These are phyloP conservation scores for Tylopilus subfusipes DNA, from an alignment of 768 basidiomycete species.

Conservation along the genomic window DNA sequence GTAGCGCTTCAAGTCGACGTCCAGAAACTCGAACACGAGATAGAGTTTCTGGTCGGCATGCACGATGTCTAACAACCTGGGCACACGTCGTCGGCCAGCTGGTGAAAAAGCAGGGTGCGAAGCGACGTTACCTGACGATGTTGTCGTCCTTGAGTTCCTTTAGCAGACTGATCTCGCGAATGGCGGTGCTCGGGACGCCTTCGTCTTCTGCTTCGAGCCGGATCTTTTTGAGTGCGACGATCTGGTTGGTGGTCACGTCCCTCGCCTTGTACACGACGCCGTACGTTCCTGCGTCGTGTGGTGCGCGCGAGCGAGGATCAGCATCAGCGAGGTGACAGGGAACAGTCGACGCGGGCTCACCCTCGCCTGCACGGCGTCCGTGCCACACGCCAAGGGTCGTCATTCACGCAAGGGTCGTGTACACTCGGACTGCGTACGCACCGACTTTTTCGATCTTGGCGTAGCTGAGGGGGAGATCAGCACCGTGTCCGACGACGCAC, in stretches of 20 bases:
- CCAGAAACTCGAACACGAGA: constrained; percentile 96
- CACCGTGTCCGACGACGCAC: constrained; percentile 3
- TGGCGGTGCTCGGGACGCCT: constrained; percentile 96
- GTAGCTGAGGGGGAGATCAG: constrained; percentile 59
- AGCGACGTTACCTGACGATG: constrained; percentile 72
- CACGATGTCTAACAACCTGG: constrained; percentile 90
- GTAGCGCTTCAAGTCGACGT: constrained; percentile 94
- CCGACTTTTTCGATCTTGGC: constrained; percentile 98
- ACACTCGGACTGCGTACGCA: constrained; percentile 44
- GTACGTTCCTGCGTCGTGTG: constrained; percentile 71
- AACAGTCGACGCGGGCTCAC: constrained; percentile 19
- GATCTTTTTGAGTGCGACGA: constrained; percentile 99
- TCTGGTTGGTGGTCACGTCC: constrained; percentile 70
- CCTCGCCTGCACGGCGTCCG: constrained; percentile 39
- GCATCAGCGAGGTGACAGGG: constrained; percentile 1
- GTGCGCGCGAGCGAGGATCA: background rate
- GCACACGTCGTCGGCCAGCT: too few species aligned
- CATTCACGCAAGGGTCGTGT: constrained; percentile 3
- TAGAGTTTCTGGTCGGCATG: constrained; percentile 97
- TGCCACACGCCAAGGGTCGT: constrained; percentile 19
- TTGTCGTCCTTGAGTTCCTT: constrained; percentile 97
- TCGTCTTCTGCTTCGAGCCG: constrained; percentile 97
- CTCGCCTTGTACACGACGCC: constrained; percentile 98
- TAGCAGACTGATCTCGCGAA: constrained; percentile 94
- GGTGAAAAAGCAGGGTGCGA: too few species aligned